Conservation (phyloP, 2,329 filamentous ascomycete species). For the Fusarium phyllophilum region DNA sequence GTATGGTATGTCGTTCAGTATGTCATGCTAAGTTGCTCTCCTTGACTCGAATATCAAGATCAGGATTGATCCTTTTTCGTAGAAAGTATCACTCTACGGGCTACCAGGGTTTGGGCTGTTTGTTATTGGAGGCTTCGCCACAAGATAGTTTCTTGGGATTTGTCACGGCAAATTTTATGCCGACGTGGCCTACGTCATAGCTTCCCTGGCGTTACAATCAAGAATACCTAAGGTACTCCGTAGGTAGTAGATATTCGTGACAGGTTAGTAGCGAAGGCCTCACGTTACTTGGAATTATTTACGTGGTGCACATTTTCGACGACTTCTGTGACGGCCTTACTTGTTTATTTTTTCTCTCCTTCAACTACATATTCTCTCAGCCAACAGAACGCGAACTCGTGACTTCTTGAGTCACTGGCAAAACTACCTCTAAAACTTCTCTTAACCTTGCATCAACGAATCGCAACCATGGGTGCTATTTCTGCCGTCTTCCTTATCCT, state of each 20-base stretch:
- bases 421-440: not conserved
- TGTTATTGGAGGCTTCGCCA: not conserved
- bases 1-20: not conserved
- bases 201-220: not conserved
- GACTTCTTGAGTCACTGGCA: not conserved
- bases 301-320: conserved; percentile 12
- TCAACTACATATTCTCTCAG: not conserved
- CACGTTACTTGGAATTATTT: conserved; percentile 19
- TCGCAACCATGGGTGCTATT: conserved; percentile 58
- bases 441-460: conserved; percentile 1
- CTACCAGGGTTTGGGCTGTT: not conserved
- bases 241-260: not conserved
- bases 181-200: conserved; percentile 30
- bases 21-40: not conserved
- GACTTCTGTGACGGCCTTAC: not conserved
- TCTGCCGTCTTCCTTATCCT: conserved; percentile 62
- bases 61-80: not conserved
- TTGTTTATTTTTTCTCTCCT: not conserved
- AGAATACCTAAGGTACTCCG: not conserved
- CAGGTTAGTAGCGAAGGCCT: conserved; percentile 1
- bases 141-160: not conserved
- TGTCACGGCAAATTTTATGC: conserved; percentile 21
- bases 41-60: not conserved
- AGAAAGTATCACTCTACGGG: not conserved
- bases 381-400: not conserved